Percentiles rank a stretch among this genome's conserved stretches.
Evolutionary conservation across 1,284 basidiomycete genomes (phyloP).

Genomic region (Sporisorium iseilematis-ciliati): DNA sequence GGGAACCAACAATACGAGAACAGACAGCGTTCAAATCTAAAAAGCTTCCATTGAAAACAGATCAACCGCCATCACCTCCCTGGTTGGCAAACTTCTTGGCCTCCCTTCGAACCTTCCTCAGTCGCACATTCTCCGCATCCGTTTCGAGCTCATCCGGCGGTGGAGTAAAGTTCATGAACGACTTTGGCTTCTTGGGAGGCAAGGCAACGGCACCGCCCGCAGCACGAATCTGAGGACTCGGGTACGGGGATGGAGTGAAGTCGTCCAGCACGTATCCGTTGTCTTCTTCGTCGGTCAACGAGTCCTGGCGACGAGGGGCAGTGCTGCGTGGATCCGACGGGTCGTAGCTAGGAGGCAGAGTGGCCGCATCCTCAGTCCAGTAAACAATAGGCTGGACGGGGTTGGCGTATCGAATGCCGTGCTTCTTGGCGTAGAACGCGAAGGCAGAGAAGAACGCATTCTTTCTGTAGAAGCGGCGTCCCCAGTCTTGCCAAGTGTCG

Average conservation of each 20-base stretch:
- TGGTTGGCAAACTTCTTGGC: conserved; percentile 52
- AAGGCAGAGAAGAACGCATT: conserved; percentile 66
- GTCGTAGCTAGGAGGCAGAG: conserved; percentile 56
- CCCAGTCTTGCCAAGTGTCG: conserved; percentile 68
- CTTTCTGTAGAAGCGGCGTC: conserved; percentile 59
- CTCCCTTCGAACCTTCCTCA: conserved; percentile 40
- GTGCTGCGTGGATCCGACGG: conserved; percentile 4
- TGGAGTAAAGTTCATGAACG: conserved; percentile 63
- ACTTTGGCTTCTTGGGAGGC: conserved; percentile 54
- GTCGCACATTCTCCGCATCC: conserved; percentile 32
- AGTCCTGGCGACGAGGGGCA: conserved; percentile 11
- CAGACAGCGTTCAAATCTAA: not conserved
- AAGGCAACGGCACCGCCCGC: conserved; percentile 36
- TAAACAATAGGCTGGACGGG: conserved; percentile 61
- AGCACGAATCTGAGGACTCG: conserved; percentile 40
- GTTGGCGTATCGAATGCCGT: conserved; percentile 62
- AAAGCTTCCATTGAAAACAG: not conserved
- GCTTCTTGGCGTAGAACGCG: conserved; percentile 66
- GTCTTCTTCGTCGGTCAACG: conserved; percentile 28
- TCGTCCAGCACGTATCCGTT: conserved; percentile 54
- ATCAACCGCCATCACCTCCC: conserved; percentile 58
- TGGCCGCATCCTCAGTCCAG: conserved; percentile 57
- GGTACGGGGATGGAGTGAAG: conserved; percentile 45
- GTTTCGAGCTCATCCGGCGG: conserved; percentile 59
- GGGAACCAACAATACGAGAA: not conserved